phyloP scores from a whole-genome alignment of 2,329 filamentous ascomycete genomes.

The Trichophyton schoenleinii region DNA sequence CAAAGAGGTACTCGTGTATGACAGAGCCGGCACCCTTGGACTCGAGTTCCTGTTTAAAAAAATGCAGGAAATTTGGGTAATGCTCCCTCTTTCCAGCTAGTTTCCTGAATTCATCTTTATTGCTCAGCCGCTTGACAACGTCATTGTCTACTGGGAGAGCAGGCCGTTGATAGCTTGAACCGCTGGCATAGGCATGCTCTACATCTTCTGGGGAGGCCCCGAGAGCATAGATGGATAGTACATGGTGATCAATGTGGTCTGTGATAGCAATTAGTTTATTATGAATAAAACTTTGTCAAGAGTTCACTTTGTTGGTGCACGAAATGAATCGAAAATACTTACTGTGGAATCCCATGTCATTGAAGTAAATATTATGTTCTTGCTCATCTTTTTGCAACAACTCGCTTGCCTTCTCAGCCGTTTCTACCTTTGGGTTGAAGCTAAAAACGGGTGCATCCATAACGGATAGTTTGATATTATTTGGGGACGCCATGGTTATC shows the following conservation, averaged over 20 bases:
- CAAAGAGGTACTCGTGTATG: conserved; percentile 57
- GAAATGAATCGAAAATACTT: conserved; percentile 7
- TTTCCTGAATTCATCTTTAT: conserved; percentile 43
- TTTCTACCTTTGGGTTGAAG: conserved; percentile 39
- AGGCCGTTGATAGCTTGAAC: conserved; percentile 54
- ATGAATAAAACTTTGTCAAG: conserved; percentile 6
- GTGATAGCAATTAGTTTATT: background rate
- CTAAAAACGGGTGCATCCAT: conserved; percentile 37
- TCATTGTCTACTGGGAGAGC: conserved; percentile 36
- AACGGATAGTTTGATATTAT: conserved; percentile 34
- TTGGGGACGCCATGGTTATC: conserved; percentile 38
- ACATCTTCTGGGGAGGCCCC: conserved; percentile 51
- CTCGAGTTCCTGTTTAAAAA: conserved; percentile 64
- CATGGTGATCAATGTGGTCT: conserved; percentile 67
- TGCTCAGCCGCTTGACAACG: conserved; percentile 44
- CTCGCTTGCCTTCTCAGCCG: conserved; percentile 51
- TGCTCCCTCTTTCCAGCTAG: conserved; percentile 52
- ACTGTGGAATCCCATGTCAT: conserved; percentile 59
- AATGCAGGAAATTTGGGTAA: conserved; percentile 64
- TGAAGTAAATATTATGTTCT: conserved; percentile 69
- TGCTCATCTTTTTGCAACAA: conserved; percentile 65
- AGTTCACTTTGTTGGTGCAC: background rate
- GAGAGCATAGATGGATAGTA: conserved; percentile 65
- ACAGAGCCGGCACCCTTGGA: conserved; percentile 48
- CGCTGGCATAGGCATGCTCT: conserved; percentile 51